Base-by-base conservation (phyloP, 805 yeast species). In the Starmera dryadoides region DNA sequence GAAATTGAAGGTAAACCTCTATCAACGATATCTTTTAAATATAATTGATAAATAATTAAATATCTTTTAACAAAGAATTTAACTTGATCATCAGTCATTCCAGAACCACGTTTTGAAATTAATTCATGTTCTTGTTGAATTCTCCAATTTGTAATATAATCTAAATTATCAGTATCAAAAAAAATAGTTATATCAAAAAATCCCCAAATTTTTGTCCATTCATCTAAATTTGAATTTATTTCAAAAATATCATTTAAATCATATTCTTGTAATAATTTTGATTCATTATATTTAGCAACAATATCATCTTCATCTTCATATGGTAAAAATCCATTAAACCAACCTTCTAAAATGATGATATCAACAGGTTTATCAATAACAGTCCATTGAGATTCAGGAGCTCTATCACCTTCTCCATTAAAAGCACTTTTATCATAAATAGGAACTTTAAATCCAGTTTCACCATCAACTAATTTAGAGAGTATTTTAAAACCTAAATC, bases 341-440 rank as follows among this genome's bases (percentile, higher is more conserved):
- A 91, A 4, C 98, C 98, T 61, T 91, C 98, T 31, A 93, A 68
- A 2, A 91, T 58, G 3, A 91, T 70, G 4, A 88, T 71, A 50
- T 84, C 86, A 4, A 77, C 66, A 2, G 73, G 71, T 2, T 43
- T 41, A 0, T 51, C 50, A 4, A 60, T 56, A 3, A 50, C 39
- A 3, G 48, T 48, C 81, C 81, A 77, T 11, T 63, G 44, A 0
- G 48, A 44, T 7, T 40, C 49, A 0, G 64, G 64, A 6, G 58
- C 48, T 38, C 98, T 65, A 59, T 91, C 98, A 5, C 98, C 98
- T 40, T 72, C 71, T 0, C 98, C 98, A 18, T 52, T 36, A 49
- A 64, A 73, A 14, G 67, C 64, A 2, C 94, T 75, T 57, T 91
- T 93, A 54, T 91, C 95, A 59, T 88, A 93, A 7, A 57, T 47